A percentile compares a stretch with the other conserved stretches of the same genome.
phyloP scores from a whole-genome alignment of 257 asterid genomes.

The Osmanthus fragrans region DNA sequence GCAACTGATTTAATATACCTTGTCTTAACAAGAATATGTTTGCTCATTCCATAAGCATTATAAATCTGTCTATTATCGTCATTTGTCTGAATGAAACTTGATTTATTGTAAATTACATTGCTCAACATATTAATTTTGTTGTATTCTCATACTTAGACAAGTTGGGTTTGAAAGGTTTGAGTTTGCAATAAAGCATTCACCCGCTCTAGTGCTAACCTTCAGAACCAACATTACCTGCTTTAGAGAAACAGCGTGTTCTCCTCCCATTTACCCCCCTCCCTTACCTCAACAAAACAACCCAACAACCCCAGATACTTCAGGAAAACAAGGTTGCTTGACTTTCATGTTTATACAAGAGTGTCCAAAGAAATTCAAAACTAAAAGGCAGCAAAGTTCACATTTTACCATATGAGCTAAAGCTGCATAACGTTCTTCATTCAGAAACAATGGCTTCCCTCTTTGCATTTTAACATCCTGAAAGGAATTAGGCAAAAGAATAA shows the following conservation, averaged over 20 bases:
- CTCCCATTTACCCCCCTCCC: no score
- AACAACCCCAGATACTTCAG: background rate
- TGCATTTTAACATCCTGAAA: constrained; percentile 82
- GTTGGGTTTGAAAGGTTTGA: background rate
- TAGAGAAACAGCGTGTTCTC: no score
- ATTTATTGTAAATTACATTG: no score
- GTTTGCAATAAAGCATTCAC: background rate
- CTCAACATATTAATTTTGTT: background rate
- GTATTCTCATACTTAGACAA: background rate
- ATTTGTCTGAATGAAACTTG: background rate
- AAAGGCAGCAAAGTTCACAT: background rate
- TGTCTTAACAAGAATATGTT: background rate
- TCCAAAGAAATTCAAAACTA: background rate
- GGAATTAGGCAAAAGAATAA: constrained; percentile 7
- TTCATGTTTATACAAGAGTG: background rate
- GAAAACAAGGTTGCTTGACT: background rate
- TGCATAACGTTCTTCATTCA: constrained; percentile 91
- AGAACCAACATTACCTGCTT: no score
- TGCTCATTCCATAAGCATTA: background rate
- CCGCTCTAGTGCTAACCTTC: no score
- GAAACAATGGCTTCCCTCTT: constrained; percentile 86
- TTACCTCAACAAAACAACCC: no score
- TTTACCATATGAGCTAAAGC: constrained; percentile 87
- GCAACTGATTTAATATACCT: background rate
- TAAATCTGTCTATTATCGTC: background rate